Conservation (phyloP, 2,329 filamentous ascomycete species). For the Penicillium sp. region DNA sequence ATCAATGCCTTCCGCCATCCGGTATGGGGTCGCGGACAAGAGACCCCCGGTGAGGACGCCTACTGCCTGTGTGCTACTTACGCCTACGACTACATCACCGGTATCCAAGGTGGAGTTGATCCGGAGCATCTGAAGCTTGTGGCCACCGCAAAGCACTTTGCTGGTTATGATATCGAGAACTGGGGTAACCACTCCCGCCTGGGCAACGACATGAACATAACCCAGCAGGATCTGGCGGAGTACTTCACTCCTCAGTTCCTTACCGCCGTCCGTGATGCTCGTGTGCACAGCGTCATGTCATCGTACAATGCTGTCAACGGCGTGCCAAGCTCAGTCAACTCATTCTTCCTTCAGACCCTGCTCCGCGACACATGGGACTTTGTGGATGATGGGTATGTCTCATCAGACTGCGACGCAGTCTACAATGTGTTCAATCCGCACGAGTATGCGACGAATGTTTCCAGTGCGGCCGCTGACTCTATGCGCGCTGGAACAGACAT, state of each 20-base stretch:
- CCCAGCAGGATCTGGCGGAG: slow-evolving; percentile 60
- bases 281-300: slow-evolving; percentile 58
- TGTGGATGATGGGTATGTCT: slow-evolving; percentile 57
- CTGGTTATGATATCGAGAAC: slow-evolving; percentile 54
- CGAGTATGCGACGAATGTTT: slow-evolving; percentile 43
- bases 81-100: slow-evolving; percentile 51
- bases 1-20: slow-evolving; percentile 63
- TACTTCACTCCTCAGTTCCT: slow-evolving; percentile 66
- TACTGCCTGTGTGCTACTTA: slow-evolving; percentile 48
- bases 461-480: slow-evolving; percentile 46
- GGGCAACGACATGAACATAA: slow-evolving; percentile 53
- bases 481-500: slow-evolving; percentile 52
- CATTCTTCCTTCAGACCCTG: slow-evolving; percentile 59
- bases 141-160: slow-evolving; percentile 57
- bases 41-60: slow-evolving; percentile 58
- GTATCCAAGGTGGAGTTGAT: slow-evolving; percentile 49
- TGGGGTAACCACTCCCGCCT: slow-evolving; percentile 44
- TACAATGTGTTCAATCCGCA: slow-evolving; percentile 56
- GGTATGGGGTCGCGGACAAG: slow-evolving; percentile 58
- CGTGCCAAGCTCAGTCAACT: slow-evolving; percentile 59
- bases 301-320: slow-evolving; percentile 64
- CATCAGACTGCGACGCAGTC: slow-evolving; percentile 62
- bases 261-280: slow-evolving; percentile 56
- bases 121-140: slow-evolving; percentile 41
- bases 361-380: slow-evolving; percentile 64